Conservation (phyloP, 306 rosid species). For the Gastrolobium villosum region DNA sequence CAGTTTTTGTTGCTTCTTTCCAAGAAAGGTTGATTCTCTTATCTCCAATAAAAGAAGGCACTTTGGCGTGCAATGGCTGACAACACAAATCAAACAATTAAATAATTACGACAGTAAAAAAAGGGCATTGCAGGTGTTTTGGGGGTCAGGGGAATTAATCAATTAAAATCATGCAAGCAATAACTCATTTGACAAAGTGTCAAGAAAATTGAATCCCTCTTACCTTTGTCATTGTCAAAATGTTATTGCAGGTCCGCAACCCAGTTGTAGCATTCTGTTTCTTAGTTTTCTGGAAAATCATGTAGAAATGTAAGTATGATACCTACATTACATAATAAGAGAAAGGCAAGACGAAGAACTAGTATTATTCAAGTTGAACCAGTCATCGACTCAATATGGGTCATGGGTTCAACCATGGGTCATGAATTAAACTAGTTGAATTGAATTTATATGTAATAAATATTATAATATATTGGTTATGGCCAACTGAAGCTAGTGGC, state of each 20-base stretch:
- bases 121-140: neutral
- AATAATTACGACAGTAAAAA: neutral
- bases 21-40: constrained; percentile 93
- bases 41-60: constrained; percentile 90
- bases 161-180: constrained; percentile 26
- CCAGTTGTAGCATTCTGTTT: constrained; percentile 95
- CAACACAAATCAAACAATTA: constrained; percentile 41
- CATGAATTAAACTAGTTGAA: too few relatives aligned
- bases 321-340: neutral
- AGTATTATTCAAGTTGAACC: too few relatives aligned
- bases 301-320: constrained; percentile 32
- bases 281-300: constrained; percentile 77
- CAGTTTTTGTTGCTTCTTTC: constrained; percentile 85
- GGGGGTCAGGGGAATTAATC: neutral
- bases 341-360: constrained; percentile 33
- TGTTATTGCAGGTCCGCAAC: constrained; percentile 92
- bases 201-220: constrained; percentile 21
- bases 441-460: too few relatives aligned
- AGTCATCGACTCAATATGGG: too few relatives aligned
- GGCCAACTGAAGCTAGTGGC: too few relatives aligned
- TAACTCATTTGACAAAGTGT: constrained; percentile 13
- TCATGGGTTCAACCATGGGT: too few relatives aligned
- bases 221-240: constrained; percentile 93
- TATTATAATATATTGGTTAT: too few relatives aligned
- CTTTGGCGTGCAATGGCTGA: constrained; percentile 67